These are phyloP conservation scores for Hypoxylon sp. DNA, from an alignment of 2,329 filamentous ascomycete species.

Conservation along the genomic window DNA sequence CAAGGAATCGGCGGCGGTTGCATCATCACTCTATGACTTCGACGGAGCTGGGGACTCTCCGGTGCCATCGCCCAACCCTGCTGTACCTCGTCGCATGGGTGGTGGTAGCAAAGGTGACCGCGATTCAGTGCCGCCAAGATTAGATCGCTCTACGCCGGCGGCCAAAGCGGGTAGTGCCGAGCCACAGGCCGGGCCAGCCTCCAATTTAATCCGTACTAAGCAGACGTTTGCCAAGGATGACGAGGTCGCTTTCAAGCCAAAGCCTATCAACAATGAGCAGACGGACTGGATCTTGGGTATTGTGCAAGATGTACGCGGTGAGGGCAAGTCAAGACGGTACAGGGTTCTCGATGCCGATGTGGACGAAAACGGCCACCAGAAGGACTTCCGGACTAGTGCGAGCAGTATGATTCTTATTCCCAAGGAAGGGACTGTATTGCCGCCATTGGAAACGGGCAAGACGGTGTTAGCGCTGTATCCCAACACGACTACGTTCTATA, in stretches of 20 bases:
- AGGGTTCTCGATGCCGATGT: conserved; percentile 85
- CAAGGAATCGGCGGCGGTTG: conserved; percentile 47
- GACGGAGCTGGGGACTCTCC: conserved; percentile 60
- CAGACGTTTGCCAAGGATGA: conserved; percentile 72
- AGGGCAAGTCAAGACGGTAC: conserved; percentile 82
- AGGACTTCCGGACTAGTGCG: conserved; percentile 78
- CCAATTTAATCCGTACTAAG: conserved; percentile 62
- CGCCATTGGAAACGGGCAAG: conserved; percentile 75
- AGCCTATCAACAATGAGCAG: conserved; percentile 62
- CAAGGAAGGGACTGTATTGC: conserved; percentile 64
- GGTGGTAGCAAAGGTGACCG: conserved; percentile 57
- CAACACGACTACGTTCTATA: conserved; percentile 87
- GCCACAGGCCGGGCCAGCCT: conserved; percentile 58
- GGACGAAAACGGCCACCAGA: conserved; percentile 75
- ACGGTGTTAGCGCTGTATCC: conserved; percentile 84
- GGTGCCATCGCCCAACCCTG: conserved; percentile 57
- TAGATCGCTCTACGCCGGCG: conserved; percentile 57
- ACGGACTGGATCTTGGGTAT: conserved; percentile 81
- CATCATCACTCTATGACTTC: conserved; percentile 59
- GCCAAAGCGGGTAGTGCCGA: conserved; percentile 62
- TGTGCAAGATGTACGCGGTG: conserved; percentile 80
- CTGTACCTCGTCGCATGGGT: conserved; percentile 54
- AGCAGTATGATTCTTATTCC: conserved; percentile 84
- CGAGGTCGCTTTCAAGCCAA: conserved; percentile 75
- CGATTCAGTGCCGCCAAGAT: conserved; percentile 68